A percentile compares a stretch with the other conserved stretches of the same genome.
Conservation (phyloP, 2,329 filamentous ascomycete species). For the Coniochaeta pulveracea region DNA sequence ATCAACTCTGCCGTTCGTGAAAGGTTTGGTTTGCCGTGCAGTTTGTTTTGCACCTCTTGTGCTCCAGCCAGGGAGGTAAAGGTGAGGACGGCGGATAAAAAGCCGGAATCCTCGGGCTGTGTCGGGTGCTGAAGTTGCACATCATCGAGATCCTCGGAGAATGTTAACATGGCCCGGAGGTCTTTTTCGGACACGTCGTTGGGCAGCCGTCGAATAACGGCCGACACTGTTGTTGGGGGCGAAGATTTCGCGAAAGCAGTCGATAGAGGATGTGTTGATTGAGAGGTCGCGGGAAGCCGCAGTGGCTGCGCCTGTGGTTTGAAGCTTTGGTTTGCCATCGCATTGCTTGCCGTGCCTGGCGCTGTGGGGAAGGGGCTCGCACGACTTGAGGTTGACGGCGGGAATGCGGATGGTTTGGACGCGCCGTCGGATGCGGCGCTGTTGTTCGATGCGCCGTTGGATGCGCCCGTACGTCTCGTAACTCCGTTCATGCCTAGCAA, state of each 20-base stretch:
- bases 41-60: slow-evolving; percentile 42
- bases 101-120: slow-evolving; percentile 35
- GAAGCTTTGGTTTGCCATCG: slow-evolving; percentile 35
- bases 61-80: slow-evolving; percentile 44
- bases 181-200: slow-evolving; percentile 40
- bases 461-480: slow-evolving; percentile 13
- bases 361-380: slow-evolving; percentile 19
- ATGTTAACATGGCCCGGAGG: slow-evolving; percentile 45
- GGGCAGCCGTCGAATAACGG: slow-evolving; percentile 44
- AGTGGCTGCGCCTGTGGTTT: slow-evolving; percentile 27
- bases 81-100: slow-evolving; percentile 38
- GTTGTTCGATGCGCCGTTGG: slow-evolving; percentile 16
- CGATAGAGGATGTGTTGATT: slow-evolving; percentile 23
- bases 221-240: slow-evolving; percentile 23
- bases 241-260: slow-evolving; percentile 21
- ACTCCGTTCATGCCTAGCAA: slow-evolving; percentile 21
- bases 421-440: slow-evolving; percentile 11
- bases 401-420: slow-evolving; percentile 16
- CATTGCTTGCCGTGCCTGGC: slow-evolving; percentile 16
- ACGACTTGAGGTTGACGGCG: slow-evolving; percentile 17
- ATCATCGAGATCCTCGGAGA: slow-evolving; percentile 41
- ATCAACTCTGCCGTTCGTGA: slow-evolving; percentile 39
- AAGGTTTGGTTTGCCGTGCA: slow-evolving; percentile 43
- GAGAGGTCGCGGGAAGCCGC: slow-evolving; percentile 19
- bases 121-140: slow-evolving; percentile 39